phyloP scores from a whole-genome alignment of 2,329 filamentous ascomycete species.

The Penicillium sumatraense region DNA sequence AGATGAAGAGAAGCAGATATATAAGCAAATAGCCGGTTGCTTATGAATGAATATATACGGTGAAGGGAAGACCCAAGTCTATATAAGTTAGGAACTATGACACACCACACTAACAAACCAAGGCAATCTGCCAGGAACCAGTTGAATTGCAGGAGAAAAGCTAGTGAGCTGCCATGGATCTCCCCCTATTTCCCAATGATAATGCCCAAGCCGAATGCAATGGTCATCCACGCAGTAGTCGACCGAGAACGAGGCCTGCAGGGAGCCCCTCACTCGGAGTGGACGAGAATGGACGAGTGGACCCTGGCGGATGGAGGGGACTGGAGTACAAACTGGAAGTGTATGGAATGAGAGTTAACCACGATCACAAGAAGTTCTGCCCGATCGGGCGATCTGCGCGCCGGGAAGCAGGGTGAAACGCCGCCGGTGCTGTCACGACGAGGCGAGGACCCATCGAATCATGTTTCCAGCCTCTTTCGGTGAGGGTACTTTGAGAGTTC shows the following conservation, averaged over 20 bases:
- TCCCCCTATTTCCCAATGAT: neutral
- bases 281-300: slow-evolving; percentile 6
- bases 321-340: neutral
- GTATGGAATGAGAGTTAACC: slow-evolving; percentile 8
- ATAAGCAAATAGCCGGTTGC: neutral
- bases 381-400: slow-evolving; percentile 25
- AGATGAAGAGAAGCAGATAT: slow-evolving; percentile 6
- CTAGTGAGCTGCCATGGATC: neutral
- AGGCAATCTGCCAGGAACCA: slow-evolving; percentile 20
- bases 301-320: slow-evolving; percentile 3
- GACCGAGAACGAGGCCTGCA: slow-evolving; percentile 16
- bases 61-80: slow-evolving; percentile 17
- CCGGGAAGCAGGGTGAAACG: slow-evolving; percentile 24
- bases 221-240: slow-evolving; percentile 10
- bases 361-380: slow-evolving; percentile 10
- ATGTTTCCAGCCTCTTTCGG: slow-evolving; percentile 17
- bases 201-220: slow-evolving; percentile 21
- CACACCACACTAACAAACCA: slow-evolving; percentile 15
- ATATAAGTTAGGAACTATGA: slow-evolving; percentile 25
- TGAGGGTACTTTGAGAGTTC: slow-evolving; percentile 2
- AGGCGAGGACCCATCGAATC: slow-evolving; percentile 6
- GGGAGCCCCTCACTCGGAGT: slow-evolving; percentile 7
- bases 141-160: slow-evolving; percentile 4
- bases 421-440: neutral
- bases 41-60: slow-evolving; percentile 26